Evolutionary conservation across 2,329 filamentous ascomycete species (phyloP), one percentile per base, ranked within the genome.

Genomic region (Hypoxylon sp.): DNA sequence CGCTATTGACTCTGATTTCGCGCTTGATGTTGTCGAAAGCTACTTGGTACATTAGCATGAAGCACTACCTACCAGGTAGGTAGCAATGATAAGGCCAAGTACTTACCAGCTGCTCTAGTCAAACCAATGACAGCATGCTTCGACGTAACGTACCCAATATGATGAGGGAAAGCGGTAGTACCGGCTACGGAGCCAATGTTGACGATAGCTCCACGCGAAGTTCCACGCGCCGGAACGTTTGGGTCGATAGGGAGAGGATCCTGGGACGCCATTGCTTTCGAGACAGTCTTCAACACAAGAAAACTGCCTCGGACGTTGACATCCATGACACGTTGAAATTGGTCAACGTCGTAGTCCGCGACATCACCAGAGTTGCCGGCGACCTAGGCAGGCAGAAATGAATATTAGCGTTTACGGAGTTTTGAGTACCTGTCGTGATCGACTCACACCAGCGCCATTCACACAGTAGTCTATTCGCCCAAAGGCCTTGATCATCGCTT

Each of bases 391-490:
- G 14, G 32, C 14, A 37, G 3, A 41, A 19, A 21, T 21, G 11
- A 3, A 21, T 2, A 21, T 41, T 41, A 41, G 8, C 6, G 21
- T 41, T 41, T 21, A 4, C 21, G 16, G 7, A n/a, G 16, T 21
- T 11, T 6, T 7, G n/a, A 41, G 8, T 9, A 21, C 3, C 16
- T 41, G n/a, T 21, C 16, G 3, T 19, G 3, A 9, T 41, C 7
- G 4, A 54, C 69, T 65, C 55, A 73, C 70, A 1, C 63, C 72
- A 14, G 67, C 69, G 25, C 52, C 32, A 12, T 63, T 62, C 0
- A 74, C 52, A 25, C 63, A 69, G 34, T 74, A 71, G 30, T 74
- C 71, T 1, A 74, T 63, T 2, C 72, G 67, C 2, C 66, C 67
- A 19, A 71, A 73, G 1, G 37, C 7, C 1, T 29, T n/a, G 1